These are phyloP conservation scores for Diaporthe nobilis DNA, from an alignment of 2,329 filamentous ascomycete genomes.

Conservation along the genomic window DNA sequence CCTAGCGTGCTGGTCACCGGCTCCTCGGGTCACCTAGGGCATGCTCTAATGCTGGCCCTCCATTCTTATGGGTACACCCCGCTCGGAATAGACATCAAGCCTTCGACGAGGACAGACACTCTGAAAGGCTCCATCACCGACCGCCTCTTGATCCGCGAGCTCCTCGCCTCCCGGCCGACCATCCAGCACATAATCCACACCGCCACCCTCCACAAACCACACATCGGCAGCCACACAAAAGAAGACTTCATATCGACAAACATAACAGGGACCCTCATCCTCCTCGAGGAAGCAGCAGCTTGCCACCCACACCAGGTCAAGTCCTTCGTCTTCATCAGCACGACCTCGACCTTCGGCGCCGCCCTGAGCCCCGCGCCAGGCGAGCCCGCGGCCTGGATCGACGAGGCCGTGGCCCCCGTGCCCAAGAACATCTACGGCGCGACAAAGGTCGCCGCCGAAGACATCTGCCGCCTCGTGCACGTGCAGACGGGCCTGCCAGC, in stretches of 20 bases:
- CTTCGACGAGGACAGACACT: slow-evolving; percentile 48
- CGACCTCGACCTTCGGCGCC: slow-evolving; percentile 60
- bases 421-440: slow-evolving; percentile 65
- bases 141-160: slow-evolving; percentile 49
- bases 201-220: slow-evolving; percentile 63
- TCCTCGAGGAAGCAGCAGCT: slow-evolving; percentile 57
- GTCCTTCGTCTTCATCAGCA: slow-evolving; percentile 62
- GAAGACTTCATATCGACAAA: slow-evolving; percentile 61
- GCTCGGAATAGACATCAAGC: slow-evolving; percentile 60
- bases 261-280: slow-evolving; percentile 58
- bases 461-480: slow-evolving; percentile 60
- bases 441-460: slow-evolving; percentile 64
- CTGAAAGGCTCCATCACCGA: slow-evolving; percentile 56
- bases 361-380: slow-evolving; percentile 55
- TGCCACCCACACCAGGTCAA: slow-evolving; percentile 45
- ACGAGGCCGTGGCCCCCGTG: slow-evolving; percentile 55
- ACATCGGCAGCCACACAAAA: slow-evolving; percentile 60
- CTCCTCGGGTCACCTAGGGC: slow-evolving; percentile 62
- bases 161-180: slow-evolving; percentile 50
- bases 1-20: slow-evolving; percentile 61
- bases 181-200: slow-evolving; percentile 60
- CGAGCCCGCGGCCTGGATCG: slow-evolving; percentile 59
- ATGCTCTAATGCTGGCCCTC: slow-evolving; percentile 60
- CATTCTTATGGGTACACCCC: slow-evolving; percentile 56
- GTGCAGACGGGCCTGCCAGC: slow-evolving; percentile 56